These are phyloP conservation scores for Suillus weaverae DNA, from an alignment of 768 basidiomycete genomes.

Conservation along the genomic window DNA sequence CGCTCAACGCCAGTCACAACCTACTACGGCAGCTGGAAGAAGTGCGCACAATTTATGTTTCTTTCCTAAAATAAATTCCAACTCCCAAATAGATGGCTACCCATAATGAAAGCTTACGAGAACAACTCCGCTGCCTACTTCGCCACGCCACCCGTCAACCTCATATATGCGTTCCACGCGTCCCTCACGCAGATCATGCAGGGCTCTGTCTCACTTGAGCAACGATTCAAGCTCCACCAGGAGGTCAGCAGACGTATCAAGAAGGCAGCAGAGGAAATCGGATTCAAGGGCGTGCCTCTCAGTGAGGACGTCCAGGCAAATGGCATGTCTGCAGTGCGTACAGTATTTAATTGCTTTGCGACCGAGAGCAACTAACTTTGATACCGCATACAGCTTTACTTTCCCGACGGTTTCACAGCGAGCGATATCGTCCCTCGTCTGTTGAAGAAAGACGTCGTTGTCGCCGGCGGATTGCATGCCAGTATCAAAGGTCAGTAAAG, in stretches of 20 bases:
- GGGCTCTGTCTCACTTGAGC: conserved; percentile 61
- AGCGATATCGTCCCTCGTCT: conserved; percentile 78
- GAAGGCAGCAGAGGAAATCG: conserved; percentile 60
- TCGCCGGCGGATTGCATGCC: conserved; percentile 87
- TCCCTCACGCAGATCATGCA: conserved; percentile 74
- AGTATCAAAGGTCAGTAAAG: conserved; percentile 68
- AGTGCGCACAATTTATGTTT: conserved; percentile 39
- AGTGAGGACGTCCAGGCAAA: conserved; percentile 71
- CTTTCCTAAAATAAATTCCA: not conserved
- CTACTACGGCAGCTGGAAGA: conserved; percentile 92
- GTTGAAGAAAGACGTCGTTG: conserved; percentile 67
- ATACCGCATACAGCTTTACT: conserved; percentile 57
- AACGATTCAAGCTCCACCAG: conserved; percentile 77
- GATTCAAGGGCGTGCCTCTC: conserved; percentile 71
- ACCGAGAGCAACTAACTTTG: conserved; percentile 5
- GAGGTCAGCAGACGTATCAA: conserved; percentile 70
- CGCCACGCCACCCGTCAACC: conserved; percentile 93
- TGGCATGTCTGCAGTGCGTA: conserved; percentile 87
- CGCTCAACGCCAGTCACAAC: conserved; percentile 65
- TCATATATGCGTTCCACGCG: conserved; percentile 88
- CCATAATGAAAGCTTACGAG: conserved; percentile 95
- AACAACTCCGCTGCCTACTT: conserved; percentile 81
- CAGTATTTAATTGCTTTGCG: not conserved
- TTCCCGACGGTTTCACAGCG: conserved; percentile 77
- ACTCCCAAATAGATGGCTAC: conserved; percentile 64